Evolutionary conservation across 2,329 filamentous ascomycete species (phyloP).

Genomic region (Onygena corvina): DNA sequence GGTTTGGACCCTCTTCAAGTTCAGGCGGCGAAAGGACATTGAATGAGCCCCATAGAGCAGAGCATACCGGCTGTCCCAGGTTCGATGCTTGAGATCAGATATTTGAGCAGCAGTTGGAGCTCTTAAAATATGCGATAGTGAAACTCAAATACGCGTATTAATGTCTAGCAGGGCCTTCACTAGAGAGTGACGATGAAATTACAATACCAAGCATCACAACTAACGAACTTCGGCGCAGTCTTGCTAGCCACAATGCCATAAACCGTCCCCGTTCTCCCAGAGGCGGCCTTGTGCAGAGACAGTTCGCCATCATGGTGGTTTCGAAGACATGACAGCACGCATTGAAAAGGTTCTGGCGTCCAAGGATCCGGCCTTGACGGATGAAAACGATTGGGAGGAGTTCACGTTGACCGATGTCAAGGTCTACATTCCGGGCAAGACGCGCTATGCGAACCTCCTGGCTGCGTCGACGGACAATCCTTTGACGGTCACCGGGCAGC

Average conservation of each 20-base stretch:
- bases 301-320: constrained; percentile 24
- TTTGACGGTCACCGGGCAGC: constrained; percentile 43
- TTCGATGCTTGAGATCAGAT: constrained; percentile 11
- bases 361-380: constrained; percentile 33
- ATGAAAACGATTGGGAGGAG: constrained; percentile 48
- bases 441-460: constrained; percentile 43
- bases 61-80: neutral
- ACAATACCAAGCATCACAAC: too few species aligned
- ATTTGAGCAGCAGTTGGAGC: constrained; percentile 9
- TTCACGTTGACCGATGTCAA: constrained; percentile 46
- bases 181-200: constrained; percentile 17
- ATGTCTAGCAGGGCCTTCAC: constrained; percentile 12
- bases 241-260: too few species aligned
- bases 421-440: constrained; percentile 39
- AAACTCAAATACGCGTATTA: neutral
- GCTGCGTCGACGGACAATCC: constrained; percentile 44
- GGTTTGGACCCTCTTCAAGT: neutral
- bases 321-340: constrained; percentile 33
- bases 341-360: constrained; percentile 36
- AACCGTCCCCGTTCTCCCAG: too few species aligned
- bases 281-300: neutral
- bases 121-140: neutral
- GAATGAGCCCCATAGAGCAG: neutral
- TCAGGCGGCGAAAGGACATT: neutral
- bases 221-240: too few species aligned